Base-by-base conservation (phyloP, 208 protist genomes). In the Phytomonas sp. region DNA sequence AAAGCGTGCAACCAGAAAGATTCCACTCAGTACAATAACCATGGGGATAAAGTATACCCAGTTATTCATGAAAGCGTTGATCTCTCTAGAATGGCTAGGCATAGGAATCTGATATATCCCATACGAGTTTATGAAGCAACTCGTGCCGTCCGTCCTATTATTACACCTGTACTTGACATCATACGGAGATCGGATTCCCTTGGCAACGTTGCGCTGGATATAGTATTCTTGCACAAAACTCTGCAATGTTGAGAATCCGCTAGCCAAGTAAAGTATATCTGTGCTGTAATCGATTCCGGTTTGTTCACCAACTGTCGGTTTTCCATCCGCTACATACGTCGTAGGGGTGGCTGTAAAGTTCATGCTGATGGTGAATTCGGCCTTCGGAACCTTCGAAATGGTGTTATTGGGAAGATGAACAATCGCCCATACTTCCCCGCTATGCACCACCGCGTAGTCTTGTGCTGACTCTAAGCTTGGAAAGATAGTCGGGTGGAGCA, bases 201-300 rank as follows among this genome's bases (percentile, higher is more conserved):
- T 46, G 13, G 40, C 40, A 36, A 80, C 59, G 46, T 65, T 68
- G 60, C 66, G 26, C 62, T 73, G 71, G 62, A 80, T 66, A 72
- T 82, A 88, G 73, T 90, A 91, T 60, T 84, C 71, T 29, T 94
- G 78, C 31, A 91, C 77, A 6, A 85, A 78, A 7, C 76, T 82
- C 77, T 96, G 88, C 53, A 96, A 79, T 15, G 88, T 92, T 68
- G 89, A 67, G 77, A 96, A 96, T 46, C 90, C 90, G 69, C 83
- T 91, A 8, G 69, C 80, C 61, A 80, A 73, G 80, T 96, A 96
- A 34, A 90, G 77, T 60, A 79, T 68, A 70, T 92, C 86, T 59
- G 71, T 65, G 33, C 76, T 70, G 37, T 68, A 74, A 51, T 70
- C 31, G 69, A 64, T 40, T 56, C 74, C 65, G 79, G 72, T 26